Conservation (phyloP, 768 basidiomycete species). For the Macrocybe gigantea region DNA sequence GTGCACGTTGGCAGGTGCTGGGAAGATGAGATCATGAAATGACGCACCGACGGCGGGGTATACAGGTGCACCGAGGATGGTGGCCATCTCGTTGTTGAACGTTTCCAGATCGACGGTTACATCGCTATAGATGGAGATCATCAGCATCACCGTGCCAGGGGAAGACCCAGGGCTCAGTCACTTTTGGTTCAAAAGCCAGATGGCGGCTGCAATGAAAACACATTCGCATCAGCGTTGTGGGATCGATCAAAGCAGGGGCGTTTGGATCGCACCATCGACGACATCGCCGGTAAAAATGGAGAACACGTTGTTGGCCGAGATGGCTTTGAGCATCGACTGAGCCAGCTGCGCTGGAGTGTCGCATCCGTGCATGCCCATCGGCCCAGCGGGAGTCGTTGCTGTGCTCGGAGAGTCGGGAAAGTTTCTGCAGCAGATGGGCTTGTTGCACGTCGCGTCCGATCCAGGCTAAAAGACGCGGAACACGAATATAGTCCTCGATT, state of each 20-base stretch:
- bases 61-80: constrained; percentile 32
- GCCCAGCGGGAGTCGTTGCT: constrained; percentile 38
- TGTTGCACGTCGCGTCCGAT: constrained; percentile 51
- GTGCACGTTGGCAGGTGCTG: not conserved
- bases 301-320: constrained; percentile 35
- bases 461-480: constrained; percentile 30
- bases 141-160: not conserved
- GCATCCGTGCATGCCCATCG: constrained; percentile 42
- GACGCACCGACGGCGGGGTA: constrained; percentile 44
- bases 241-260: not conserved
- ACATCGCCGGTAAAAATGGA: constrained; percentile 64
- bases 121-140: constrained; percentile 21
- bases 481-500: not conserved
- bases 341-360: constrained; percentile 46
- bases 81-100: constrained; percentile 41
- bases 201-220: constrained; percentile 28
- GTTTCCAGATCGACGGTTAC: constrained; percentile 36
- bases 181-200: constrained; percentile 43
- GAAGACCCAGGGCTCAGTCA: constrained; percentile 15
- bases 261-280: constrained; percentile 39
- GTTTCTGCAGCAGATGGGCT: constrained; percentile 56
- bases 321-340: constrained; percentile 42
- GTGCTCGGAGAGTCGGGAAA: constrained; percentile 34
- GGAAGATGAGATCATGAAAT: not conserved
- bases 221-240: not conserved